Base-by-base conservation (phyloP, 805 yeast species). In the Millerozyma miso region DNA sequence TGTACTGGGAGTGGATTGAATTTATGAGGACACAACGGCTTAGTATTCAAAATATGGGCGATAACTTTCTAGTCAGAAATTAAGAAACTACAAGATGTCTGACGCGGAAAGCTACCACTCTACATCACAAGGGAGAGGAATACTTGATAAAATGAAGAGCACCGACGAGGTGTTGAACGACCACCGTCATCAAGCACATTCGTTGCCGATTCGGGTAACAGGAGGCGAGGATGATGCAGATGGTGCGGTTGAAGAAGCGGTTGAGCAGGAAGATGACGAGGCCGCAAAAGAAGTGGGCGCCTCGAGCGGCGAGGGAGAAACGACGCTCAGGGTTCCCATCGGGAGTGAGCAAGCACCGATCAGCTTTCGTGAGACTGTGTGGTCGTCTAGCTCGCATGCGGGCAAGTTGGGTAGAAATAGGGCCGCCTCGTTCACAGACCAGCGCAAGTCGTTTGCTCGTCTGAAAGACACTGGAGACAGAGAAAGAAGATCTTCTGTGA, bases 401-500 rank as follows among this genome's bases (percentile, higher is more conserved):
- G 10, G 29, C 29, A 45, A 41, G 15, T 35, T 54, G 23, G 45
- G 47, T 35, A 36, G 51, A 47, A 53, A 69, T 17, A 59, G 75
- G 45, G 55, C 75, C 0, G 63, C 62, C 16, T 68, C 77, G 1
- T 59, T 73, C 43, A 61, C 74, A 38, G 79, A 73, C 29, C 77
- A 71, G 41, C 35, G 39, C 6, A 47, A 47, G 13, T 51, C 49
- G 3, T 35, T 31, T 13, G 10, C 29, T 10, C 29, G 6, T 23
- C 29, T 23, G 29, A 23, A 10, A 23, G 38, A 32, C 39, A 10
- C 18, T 19, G 31, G 14, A n/a, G 26, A 32, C 6, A 12, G 26
- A 32, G 37, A 19, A 7, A 31, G 23, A 4, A 17, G 19, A 3
- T 13, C 31, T 3, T 12, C 17, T 19, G 15, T 7, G 38, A 13